Base-by-base conservation (phyloP, 1,139 yeast genomes). In the Lodderomyces jiufengensis region DNA sequence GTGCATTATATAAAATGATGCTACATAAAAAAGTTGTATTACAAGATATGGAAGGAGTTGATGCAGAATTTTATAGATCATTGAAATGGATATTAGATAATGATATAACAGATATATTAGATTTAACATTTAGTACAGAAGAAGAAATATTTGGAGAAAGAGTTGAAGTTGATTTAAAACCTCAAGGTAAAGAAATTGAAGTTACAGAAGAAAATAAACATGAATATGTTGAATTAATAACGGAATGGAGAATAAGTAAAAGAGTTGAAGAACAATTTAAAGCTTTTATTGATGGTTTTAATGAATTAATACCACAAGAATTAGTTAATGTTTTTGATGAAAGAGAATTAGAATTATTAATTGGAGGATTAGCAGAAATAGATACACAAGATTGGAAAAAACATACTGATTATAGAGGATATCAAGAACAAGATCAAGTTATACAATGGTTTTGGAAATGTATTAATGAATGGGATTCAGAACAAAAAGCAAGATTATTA, bases 361-460 rank as follows among this genome's bases (percentile, higher is more conserved):
- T 92, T 62, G 98, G 98, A 58, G 99, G 99, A 59, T 81, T 92
- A 56, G 95, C 97, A 2, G 98, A 92, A 55, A 92, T 92, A 53
- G 98, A 92, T 61, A 84, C 88, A 42, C 97, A 88, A 50, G 99
- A 92, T 66, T 92, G 99, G 99, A 90, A 88, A 66, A 90, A 88
- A 61, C 97, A 92, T 61, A 92, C 98, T 21, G 98, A 92, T 61
- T 92, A 92, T 64, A 79, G 98, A 66, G 98, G 98, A 7, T 92
- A 90, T 64, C 94, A 88, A 57, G 98, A 92, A 64, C 80, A 78
- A 47, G 98, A 94, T 63, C 95, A 88, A 64, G 96, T 88, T 37
- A 82, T 92, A 47, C 95, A 88, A 67, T 92, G 97, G 97, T 92
- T 92, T 76, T 92, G 98, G 98, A 80, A 79, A 61, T 84, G 95